Percentiles rank a stretch among this genome's conserved stretches.
These are phyloP conservation scores for Pleurotus cornucopiae DNA, from an alignment of 768 basidiomycete species.

Conservation along the genomic window DNA sequence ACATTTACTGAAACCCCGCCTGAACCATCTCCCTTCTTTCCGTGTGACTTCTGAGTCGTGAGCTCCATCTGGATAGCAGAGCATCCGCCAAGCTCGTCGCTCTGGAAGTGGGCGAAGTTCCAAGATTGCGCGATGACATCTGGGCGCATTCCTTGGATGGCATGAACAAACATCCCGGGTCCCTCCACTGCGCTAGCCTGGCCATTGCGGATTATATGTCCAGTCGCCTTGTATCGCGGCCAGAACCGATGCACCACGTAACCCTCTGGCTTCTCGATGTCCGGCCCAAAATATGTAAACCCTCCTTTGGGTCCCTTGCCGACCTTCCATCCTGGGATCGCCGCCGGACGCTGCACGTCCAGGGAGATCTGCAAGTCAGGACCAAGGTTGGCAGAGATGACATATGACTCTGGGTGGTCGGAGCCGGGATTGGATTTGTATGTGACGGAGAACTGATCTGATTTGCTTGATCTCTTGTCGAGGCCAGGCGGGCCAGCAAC, in stretches of 20 bases:
- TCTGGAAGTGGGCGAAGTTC: constrained; percentile 96
- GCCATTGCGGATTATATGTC: constrained; percentile 66
- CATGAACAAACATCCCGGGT: constrained; percentile 86
- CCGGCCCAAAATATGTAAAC: constrained; percentile 80
- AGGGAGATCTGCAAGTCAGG: constrained; percentile 79
- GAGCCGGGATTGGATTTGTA: constrained; percentile 50
- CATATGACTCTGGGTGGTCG: constrained; percentile 73
- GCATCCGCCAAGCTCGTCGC: constrained; percentile 64
- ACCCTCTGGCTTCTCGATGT: constrained; percentile 66
- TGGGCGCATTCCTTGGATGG: constrained; percentile 98
- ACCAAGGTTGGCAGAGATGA: constrained; percentile 73
- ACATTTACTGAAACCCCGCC: constrained; percentile 84
- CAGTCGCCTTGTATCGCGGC: constrained; percentile 63
- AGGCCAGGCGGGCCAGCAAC: constrained; percentile 64
- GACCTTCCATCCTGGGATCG: constrained; percentile 85
- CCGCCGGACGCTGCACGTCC: constrained; percentile 62
- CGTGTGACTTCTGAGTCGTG: constrained; percentile 76
- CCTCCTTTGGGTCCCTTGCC: constrained; percentile 88
- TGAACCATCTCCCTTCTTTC: constrained; percentile 73
- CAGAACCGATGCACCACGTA: constrained; percentile 92
- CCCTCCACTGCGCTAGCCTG: constrained; percentile 54
- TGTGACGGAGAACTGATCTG: constrained; percentile 79
- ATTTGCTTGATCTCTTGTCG: constrained; percentile 84
- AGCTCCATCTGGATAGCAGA: constrained; percentile 96
- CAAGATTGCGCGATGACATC: constrained; percentile 89